phyloP scores from a whole-genome alignment of 805 yeast species.

The Yarrowia deformans region DNA sequence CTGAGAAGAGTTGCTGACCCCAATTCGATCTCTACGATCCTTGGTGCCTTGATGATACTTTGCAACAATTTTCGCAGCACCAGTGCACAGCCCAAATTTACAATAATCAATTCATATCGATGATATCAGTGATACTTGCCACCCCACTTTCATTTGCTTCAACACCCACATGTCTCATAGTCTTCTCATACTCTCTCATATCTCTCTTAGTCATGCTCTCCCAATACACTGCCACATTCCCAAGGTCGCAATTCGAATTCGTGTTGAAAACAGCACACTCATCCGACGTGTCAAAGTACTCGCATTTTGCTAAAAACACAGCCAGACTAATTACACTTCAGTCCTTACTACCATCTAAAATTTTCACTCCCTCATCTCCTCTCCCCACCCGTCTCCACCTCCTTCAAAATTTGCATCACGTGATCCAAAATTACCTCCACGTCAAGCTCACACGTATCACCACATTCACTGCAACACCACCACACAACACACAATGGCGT shows the following conservation, averaged over 20 bases:
- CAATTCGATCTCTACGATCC: no score
- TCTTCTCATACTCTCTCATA: not conserved
- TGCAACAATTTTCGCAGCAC: no score
- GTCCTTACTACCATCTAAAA: not conserved
- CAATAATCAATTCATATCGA: no score
- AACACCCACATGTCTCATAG: no score
- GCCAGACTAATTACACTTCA: not conserved
- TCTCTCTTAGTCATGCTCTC: constrained; percentile 9
- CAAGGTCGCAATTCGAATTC: not conserved
- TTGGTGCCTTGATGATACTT: no score
- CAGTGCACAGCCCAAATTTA: no score
- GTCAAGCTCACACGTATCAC: constrained; percentile 31
- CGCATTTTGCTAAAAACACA: not conserved
- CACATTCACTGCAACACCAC: constrained; percentile 14
- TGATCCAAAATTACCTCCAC: constrained; percentile 30
- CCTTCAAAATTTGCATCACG: not conserved
- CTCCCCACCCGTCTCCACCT: not conserved
- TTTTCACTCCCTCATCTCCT: not conserved
- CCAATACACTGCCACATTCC: constrained; percentile 20
- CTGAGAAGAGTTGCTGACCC: no score
- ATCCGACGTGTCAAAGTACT: not conserved
- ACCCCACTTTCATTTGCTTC: no score
- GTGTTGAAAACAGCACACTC: not conserved
- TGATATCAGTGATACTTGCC: no score
- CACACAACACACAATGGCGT: constrained; percentile 57